Percentiles rank a stretch among this genome's conserved stretches.
phyloP scores from a whole-genome alignment of 306 rosid genomes.

The Comarum palustre region DNA sequence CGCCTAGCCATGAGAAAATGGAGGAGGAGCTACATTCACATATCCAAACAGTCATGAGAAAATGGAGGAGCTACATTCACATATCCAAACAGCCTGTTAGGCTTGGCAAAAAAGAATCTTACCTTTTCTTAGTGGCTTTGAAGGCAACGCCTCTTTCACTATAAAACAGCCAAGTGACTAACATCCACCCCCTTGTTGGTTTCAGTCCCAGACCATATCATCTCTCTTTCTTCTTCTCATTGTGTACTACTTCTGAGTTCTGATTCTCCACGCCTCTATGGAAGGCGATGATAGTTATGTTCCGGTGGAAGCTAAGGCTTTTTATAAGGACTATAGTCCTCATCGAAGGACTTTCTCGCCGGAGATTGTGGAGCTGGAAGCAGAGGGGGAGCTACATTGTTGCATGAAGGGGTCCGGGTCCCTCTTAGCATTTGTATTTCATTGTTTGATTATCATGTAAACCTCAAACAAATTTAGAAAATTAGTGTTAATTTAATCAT shows the following conservation, averaged over 20 bases:
- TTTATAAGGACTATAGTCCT: constrained; percentile 13
- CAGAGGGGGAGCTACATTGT: too few relatives aligned
- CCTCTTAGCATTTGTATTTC: too few relatives aligned
- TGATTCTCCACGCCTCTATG: constrained; percentile 35
- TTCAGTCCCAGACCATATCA: constrained; percentile 22
- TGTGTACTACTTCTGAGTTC: constrained; percentile 14
- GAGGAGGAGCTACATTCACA: constrained; percentile 32
- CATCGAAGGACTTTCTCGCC: constrained; percentile 32
- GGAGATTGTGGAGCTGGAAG: constrained; percentile 75
- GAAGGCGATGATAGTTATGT: constrained; percentile 34
- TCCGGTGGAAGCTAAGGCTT: constrained; percentile 36
- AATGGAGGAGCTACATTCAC: constrained; percentile 29
- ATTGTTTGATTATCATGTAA: too few relatives aligned
- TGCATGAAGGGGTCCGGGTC: too few relatives aligned
- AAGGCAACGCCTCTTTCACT: constrained; percentile 38
- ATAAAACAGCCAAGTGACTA: constrained; percentile 33
- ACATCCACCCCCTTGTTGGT: constrained; percentile 32
- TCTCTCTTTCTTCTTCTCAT: not conserved
- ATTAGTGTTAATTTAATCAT: too few relatives aligned
- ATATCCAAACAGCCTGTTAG: constrained; percentile 37
- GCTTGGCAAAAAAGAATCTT: constrained; percentile 50
- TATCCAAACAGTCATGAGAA: constrained; percentile 28
- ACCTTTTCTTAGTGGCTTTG: constrained; percentile 43
- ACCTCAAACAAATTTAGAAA: too few relatives aligned
- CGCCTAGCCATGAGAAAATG: not conserved